Percentiles rank a stretch among this genome's conserved stretches.
Evolutionary conservation across 2,329 filamentous ascomycete genomes (phyloP).

Genomic region (Aurifilum marmelostoma): DNA sequence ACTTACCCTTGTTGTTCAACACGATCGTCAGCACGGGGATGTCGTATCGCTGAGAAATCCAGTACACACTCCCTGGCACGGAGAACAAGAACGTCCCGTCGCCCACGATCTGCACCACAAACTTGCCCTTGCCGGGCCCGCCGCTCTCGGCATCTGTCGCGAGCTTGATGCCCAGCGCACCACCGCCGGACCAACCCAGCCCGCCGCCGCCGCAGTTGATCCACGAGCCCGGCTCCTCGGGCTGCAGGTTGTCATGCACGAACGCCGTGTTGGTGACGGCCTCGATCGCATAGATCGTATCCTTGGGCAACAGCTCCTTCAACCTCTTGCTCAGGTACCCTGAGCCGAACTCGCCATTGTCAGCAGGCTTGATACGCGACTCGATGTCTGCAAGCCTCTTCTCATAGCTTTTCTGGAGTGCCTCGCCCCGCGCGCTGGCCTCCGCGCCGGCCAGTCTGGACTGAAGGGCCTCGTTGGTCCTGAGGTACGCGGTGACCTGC

Average conservation of each 20-base stretch:
- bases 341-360: slow-evolving; percentile 64
- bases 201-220: slow-evolving; percentile 59
- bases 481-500: slow-evolving; percentile 69
- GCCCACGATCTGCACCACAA: slow-evolving; percentile 54
- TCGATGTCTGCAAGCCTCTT: slow-evolving; percentile 64
- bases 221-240: slow-evolving; percentile 56
- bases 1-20: slow-evolving; percentile 54
- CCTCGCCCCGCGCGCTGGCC: slow-evolving; percentile 51
- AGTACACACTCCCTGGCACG: slow-evolving; percentile 52
- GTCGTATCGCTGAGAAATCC: slow-evolving; percentile 51
- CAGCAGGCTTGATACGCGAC: slow-evolving; percentile 57
- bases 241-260: slow-evolving; percentile 70
- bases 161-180: slow-evolving; percentile 54
- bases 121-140: slow-evolving; percentile 44
- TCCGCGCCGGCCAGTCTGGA: slow-evolving; percentile 44
- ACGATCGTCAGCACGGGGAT: slow-evolving; percentile 54
- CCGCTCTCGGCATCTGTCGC: slow-evolving; percentile 46
- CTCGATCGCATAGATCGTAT: slow-evolving; percentile 74
- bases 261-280: slow-evolving; percentile 71
- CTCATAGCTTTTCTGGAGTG: slow-evolving; percentile 61
- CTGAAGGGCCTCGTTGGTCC: slow-evolving; percentile 46
- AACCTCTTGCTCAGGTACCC: slow-evolving; percentile 46
- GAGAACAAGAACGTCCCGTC: slow-evolving; percentile 55
- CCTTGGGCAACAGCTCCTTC: slow-evolving; percentile 42
- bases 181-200: slow-evolving; percentile 57